Base-by-base conservation (phyloP, 2,329 filamentous ascomycete genomes). In the Aspergillus flavus region DNA sequence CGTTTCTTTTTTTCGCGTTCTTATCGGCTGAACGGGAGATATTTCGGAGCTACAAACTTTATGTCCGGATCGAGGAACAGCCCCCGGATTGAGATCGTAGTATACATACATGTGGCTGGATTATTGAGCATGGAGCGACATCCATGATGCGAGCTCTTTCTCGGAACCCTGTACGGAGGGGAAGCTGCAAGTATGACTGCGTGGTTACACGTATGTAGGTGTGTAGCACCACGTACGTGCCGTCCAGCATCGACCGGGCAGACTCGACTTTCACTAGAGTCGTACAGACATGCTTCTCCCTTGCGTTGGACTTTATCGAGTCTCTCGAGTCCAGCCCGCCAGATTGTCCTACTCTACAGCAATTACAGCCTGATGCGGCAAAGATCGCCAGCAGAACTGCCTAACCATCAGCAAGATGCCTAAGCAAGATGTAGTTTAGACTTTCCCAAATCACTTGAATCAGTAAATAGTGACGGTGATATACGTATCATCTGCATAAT, bases 401-500 rank as follows among this genome's bases (percentile, higher is more conserved):
- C 19, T 32, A 34, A n/a, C 28, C 48, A 32, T 28, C 16, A 30
- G 2, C 6, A 30, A n/a, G 30, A 19, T 5, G 4, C 46, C 23
- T 50, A 30, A 19, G 48, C 19, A n/a, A 52, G 16, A 52, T 32
- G 48, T 21, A 12, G 10, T n/a, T 32, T 52, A 52, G 28, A 52
- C 28, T 52, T 52, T 32, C 48, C 16, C 48, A 52, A 28, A 52
- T 52, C 26, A 19, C 48, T 32, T 6, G 21, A 32, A 32, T 12
- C 16, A 32, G 28, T 32, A 28, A 28, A 52, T n/a, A 32, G n/a
- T 34, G 48, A 52, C 48, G 48, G 21, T 41, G 45, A 59, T 43
- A 50, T 39, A 43, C 50, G 46, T 59, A 59, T 59, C 57, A 59
- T 53, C 57, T 59, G 57, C 57, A 59, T 48, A 32, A 34, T 23